phyloP scores from a whole-genome alignment of 2,329 filamentous ascomycete genomes.

The Acephala macrosclerotiorum region DNA sequence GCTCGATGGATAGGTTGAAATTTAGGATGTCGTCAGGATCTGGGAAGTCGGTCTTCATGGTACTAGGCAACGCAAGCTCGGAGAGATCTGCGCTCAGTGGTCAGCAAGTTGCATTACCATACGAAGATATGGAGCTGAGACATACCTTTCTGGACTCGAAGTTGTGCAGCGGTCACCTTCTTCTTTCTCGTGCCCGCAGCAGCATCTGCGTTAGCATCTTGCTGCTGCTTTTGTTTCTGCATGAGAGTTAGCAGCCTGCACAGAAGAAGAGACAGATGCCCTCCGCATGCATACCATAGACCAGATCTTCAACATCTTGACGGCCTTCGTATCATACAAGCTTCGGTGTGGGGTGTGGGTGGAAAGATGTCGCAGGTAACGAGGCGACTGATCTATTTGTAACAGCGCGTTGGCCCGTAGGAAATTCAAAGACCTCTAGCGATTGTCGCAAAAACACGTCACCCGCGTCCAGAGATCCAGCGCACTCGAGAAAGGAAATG shows the following conservation, averaged over 20 bases:
- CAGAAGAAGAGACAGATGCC: constrained; percentile 2
- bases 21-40: constrained; percentile 87
- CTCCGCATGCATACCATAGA: constrained; percentile 76
- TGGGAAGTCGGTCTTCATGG: constrained; percentile 83
- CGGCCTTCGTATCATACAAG: constrained; percentile 17
- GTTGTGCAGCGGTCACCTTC: constrained; percentile 95
- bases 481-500: background rate
- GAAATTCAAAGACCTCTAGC: background rate
- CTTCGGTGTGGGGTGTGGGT: background rate
- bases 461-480: background rate
- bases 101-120: constrained; percentile 11
- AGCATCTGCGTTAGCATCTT: constrained; percentile 83
- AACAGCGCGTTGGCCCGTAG: background rate
- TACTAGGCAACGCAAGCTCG: constrained; percentile 78
- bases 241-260: constrained; percentile 25
- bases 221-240: constrained; percentile 96
- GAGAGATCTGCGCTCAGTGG: constrained; percentile 68
- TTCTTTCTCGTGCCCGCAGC: constrained; percentile 86
- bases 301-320: constrained; percentile 98
- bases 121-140: constrained; percentile 16
- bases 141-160: constrained; percentile 93
- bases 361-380: background rate
- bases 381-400: background rate
- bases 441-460: background rate
- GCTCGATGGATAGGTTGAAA: constrained; percentile 82